A percentile compares a stretch with the other conserved stretches of the same genome.
Conservation (phyloP, 2,329 filamentous ascomycete species). For the Rutstroemia sydowiana region DNA sequence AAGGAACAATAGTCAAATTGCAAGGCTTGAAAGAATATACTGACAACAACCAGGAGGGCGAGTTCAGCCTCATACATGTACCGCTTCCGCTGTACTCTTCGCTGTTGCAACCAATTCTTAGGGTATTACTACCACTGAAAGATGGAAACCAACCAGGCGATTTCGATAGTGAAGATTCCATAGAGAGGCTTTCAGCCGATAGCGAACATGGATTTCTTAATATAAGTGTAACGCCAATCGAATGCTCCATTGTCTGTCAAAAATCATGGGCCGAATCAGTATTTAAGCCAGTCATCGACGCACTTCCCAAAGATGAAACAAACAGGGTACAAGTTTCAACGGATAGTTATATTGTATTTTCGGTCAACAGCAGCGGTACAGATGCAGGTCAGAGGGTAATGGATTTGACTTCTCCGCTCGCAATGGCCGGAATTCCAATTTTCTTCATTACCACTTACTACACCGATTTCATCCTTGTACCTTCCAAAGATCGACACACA, state of each 20-base stretch:
- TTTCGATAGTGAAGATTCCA: conserved; percentile 28
- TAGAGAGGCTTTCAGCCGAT: conserved; percentile 43
- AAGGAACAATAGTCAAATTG: conserved; percentile 13
- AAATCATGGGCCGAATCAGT: conserved; percentile 64
- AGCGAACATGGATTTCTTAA: conserved; percentile 78
- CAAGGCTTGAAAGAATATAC: conserved; percentile 14
- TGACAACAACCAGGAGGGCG: conserved; percentile 60
- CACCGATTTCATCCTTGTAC: conserved; percentile 92
- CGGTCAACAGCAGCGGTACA: conserved; percentile 81
- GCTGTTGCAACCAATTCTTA: conserved; percentile 82
- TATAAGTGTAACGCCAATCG: conserved; percentile 83
- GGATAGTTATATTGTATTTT: conserved; percentile 82
- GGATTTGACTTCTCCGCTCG: conserved; percentile 83
- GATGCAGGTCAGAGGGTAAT: conserved; percentile 88
- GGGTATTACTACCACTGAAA: conserved; percentile 65
- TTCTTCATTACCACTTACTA: conserved; percentile 99
- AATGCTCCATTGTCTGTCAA: conserved; percentile 88
- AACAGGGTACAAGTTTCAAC: conserved; percentile 64
- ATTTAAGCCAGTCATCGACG: conserved; percentile 64
- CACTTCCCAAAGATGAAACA: conserved; percentile 47
- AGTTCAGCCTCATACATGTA: conserved; percentile 83
- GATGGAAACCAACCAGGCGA: conserved; percentile 24
- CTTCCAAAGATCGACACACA: conserved; percentile 61
- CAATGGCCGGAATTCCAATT: conserved; percentile 87
- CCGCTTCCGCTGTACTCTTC: conserved; percentile 69